Conservation (phyloP, 805 yeast genomes). For the Sugiyamaella marilandica region DNA sequence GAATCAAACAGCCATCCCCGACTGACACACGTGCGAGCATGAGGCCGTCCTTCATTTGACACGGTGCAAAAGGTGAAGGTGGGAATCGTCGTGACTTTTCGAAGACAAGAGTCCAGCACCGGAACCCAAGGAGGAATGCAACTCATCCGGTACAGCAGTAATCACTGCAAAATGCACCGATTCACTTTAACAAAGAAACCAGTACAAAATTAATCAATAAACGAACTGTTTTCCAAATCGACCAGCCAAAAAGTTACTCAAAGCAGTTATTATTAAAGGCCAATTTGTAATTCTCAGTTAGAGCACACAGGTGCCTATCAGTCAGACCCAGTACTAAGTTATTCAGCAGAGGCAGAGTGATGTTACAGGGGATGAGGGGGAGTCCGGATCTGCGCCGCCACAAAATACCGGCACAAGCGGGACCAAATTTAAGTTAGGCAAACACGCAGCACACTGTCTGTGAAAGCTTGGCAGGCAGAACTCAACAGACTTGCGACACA, state of each 20-base stretch:
- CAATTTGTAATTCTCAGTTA: no score
- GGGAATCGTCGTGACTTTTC: conserved; percentile 50
- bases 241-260: not conserved
- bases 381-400: no score
- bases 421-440: not conserved
- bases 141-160: conserved; percentile 25
- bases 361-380: not conserved
- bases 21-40: conserved; percentile 62
- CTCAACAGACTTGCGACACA: no score
- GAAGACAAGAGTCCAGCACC: conserved; percentile 49
- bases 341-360: not conserved
- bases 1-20: conserved; percentile 75
- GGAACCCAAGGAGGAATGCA: conserved; percentile 78
- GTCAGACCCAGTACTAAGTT: not conserved
- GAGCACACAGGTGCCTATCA: not conserved
- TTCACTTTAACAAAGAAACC: not conserved
- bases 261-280: no score
- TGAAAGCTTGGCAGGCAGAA: not conserved
- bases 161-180: not conserved
- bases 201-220: not conserved
- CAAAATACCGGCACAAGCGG: no score
- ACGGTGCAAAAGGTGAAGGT: conserved; percentile 68
- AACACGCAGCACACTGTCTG: not conserved
- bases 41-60: conserved; percentile 45
- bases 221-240: not conserved